A percentile compares a stretch with the other conserved stretches of the same genome.
Conservation (phyloP, 192 early-diverging fungal genomes). For the Umbelopsis sp. region DNA sequence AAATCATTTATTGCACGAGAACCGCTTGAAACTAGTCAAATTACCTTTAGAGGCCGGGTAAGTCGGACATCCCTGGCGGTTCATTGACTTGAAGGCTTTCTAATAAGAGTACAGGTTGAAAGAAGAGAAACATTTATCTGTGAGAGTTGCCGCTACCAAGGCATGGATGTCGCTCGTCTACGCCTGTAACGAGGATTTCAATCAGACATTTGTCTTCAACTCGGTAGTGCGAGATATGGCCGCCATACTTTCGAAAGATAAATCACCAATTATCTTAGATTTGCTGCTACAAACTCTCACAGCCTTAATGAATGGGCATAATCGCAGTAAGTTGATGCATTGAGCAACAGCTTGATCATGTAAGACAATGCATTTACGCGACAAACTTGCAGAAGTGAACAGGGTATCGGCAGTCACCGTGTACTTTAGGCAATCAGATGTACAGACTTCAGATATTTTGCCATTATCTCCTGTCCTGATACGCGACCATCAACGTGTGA, state of each 20-base stretch:
- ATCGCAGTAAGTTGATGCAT: neutral
- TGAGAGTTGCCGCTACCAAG: conserved; percentile 2
- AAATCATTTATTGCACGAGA: conserved; percentile 9
- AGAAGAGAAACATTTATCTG: conserved; percentile 14
- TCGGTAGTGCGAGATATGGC: neutral
- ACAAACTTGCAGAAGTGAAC: neutral
- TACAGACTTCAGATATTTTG: neutral
- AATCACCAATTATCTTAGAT: conserved; percentile 7
- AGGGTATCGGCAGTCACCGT: neutral
- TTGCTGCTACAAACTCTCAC: neutral
- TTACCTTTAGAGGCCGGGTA: conserved; percentile 11
- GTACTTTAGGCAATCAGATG: neutral
- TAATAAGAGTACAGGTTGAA: neutral
- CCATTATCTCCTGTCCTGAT: neutral
- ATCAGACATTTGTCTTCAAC: conserved; percentile 8
- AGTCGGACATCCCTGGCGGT: neutral
- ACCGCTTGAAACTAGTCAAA: conserved; percentile 11
- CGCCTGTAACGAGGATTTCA: conserved; percentile 5
- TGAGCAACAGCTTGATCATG: no score
- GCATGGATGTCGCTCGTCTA: conserved; percentile 8
- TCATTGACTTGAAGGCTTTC: neutral
- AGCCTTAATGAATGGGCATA: conserved; percentile 1
- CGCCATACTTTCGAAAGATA: neutral
- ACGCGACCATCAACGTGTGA: conserved; percentile 1
- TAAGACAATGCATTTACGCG: neutral